A percentile compares a stretch with the other conserved stretches of the same genome.
Conservation (phyloP, 2,329 filamentous ascomycete genomes). For the Zymoseptoria crescenta region DNA sequence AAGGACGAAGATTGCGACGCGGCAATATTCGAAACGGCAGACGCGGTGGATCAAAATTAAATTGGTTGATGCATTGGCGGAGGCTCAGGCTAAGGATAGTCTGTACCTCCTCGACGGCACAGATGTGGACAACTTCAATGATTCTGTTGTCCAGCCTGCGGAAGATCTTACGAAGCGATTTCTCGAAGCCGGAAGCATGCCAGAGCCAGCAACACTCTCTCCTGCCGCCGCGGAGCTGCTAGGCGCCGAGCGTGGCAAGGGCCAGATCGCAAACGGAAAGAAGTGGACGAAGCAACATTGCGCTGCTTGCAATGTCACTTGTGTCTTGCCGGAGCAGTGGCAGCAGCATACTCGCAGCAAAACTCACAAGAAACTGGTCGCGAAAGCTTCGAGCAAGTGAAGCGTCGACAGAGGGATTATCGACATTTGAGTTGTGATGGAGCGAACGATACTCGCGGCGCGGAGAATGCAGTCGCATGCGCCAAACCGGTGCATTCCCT, state of each 20-base stretch:
- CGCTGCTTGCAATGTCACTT: constrained; percentile 56
- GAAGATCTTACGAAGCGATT: constrained; percentile 55
- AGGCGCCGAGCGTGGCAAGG: constrained; percentile 46
- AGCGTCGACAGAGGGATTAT: background rate
- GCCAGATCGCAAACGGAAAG: constrained; percentile 36
- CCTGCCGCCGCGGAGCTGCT: constrained; percentile 50
- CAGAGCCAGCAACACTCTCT: constrained; percentile 48
- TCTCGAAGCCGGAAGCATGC: constrained; percentile 49
- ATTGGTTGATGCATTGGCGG: constrained; percentile 57
- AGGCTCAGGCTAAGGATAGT: constrained; percentile 45
- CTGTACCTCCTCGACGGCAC: constrained; percentile 80
- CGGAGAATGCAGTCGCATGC: no score
- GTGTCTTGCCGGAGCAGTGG: constrained; percentile 52
- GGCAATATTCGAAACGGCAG: constrained; percentile 81
- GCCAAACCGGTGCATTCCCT: no score
- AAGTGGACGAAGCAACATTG: constrained; percentile 54
- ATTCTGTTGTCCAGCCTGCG: constrained; percentile 59
- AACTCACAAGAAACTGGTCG: constrained; percentile 39
- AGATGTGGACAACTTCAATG: constrained; percentile 53
- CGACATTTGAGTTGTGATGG: no score
- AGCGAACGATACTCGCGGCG: no score
- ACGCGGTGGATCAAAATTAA: constrained; percentile 81
- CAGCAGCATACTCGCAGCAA: constrained; percentile 48
- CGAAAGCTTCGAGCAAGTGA: background rate
- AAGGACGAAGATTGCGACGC: constrained; percentile 71